phyloP scores from a whole-genome alignment of 805 yeast species.

The Yamadazyma takamatsuzukensis region DNA sequence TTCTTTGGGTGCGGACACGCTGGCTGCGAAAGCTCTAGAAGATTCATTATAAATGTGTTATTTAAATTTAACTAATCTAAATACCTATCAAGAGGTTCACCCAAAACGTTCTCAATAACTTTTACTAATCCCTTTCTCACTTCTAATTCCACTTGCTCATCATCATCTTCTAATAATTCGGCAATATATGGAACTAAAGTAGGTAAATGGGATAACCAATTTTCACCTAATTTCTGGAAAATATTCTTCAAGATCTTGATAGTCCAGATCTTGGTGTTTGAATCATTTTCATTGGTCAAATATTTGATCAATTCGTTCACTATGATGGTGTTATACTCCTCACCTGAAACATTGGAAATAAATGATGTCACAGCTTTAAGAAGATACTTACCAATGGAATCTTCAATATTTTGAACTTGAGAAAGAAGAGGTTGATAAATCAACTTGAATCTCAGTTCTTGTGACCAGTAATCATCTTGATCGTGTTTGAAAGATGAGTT shows the following conservation, averaged over 20 bases:
- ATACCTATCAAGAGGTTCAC: slow-evolving; percentile 90
- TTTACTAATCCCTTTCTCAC: slow-evolving; percentile 88
- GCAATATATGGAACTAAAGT: slow-evolving; percentile 95
- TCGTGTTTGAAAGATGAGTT: slow-evolving; percentile 82
- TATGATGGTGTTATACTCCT: slow-evolving; percentile 68
- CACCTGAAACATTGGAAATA: slow-evolving; percentile 64
- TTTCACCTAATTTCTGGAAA: slow-evolving; percentile 90
- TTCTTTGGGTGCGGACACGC: background rate
- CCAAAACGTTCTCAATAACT: slow-evolving; percentile 86
- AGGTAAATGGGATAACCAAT: slow-evolving; percentile 87
- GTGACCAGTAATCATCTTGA: slow-evolving; percentile 93
- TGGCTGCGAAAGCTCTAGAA: background rate
- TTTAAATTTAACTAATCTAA: slow-evolving; percentile 34
- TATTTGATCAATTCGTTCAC: slow-evolving; percentile 33
- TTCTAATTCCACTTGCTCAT: slow-evolving; percentile 85
- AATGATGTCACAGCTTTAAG: slow-evolving; percentile 77
- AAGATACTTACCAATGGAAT: slow-evolving; percentile 71
- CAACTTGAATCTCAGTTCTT: slow-evolving; percentile 76
- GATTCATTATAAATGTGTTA: background rate
- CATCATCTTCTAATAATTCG: slow-evolving; percentile 92
- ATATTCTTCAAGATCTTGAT: slow-evolving; percentile 73
- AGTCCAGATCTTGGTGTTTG: slow-evolving; percentile 80
- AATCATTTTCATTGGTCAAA: slow-evolving; percentile 45
- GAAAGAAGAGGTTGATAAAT: slow-evolving; percentile 58
- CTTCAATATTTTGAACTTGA: slow-evolving; percentile 69